Base-by-base conservation (phyloP, 2,329 filamentous ascomycete species). In the Phialemoniopsis sp. region DNA sequence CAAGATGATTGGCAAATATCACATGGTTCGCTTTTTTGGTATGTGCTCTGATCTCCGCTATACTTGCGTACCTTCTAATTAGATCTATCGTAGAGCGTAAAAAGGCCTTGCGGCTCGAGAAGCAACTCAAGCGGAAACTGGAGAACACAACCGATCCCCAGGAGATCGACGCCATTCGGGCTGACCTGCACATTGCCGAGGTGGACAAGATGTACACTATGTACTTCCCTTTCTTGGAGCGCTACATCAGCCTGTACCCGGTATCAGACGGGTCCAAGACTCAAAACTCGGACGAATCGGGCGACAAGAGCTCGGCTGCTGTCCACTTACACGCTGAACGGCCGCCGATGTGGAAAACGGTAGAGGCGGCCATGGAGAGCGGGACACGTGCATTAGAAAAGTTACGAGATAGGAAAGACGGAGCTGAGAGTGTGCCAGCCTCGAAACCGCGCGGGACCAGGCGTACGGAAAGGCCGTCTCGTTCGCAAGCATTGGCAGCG, bases 11-110 rank as follows among this genome's bases (percentile, higher is more conserved):
- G 71, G 71, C 37, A 85, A 82, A 59, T 93, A 89, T 52, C 87
- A 91, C 58, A 90, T 88, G 77, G 79, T 91, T 37, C 72, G 87
- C 19, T 93, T 93, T 58, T 91, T 91, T 61, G 87, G 87, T 86
- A 68, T 37, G 73, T 52, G n/a, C 5, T n/a, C 8, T 41, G 19
- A 29, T 32, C 30, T 8, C 16, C 13, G n/a, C 17, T 26, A 21
- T 29, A n/a, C 18, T 10, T 31, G 16, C 16, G 8, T 18, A 30
- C 28, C 14, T 16, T 29, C 29, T 26, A 6, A 38, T 14, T 19
- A 19, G 3, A 2, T 9, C 3, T 12, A 30, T 36, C 36, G 13
- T 45, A 86, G 83, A 89, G 50, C 76, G 84, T 35, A 82, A 87
- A 62, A 89, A 88, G 60, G 85, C 85, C 19, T 73, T 73, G 37